Evolutionary conservation across 2,329 filamentous ascomycete genomes (phyloP).

Genomic region (Ophiocordyceps sinensis): DNA sequence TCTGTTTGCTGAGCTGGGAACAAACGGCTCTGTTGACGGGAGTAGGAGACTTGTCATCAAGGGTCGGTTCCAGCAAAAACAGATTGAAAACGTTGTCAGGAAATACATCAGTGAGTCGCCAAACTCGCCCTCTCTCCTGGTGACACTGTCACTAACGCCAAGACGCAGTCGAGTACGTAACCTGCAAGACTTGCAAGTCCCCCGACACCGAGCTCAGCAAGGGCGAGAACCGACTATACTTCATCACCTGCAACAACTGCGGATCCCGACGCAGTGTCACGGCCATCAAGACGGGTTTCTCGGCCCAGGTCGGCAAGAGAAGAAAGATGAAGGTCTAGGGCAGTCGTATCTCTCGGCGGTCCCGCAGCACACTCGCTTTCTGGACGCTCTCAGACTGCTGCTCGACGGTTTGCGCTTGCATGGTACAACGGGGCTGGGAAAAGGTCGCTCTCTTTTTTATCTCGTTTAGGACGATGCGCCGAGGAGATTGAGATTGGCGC

Average conservation of each 20-base stretch:
- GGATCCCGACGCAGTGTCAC: conserved; percentile 76
- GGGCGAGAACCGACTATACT: conserved; percentile 97
- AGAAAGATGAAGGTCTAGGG: conserved; percentile 73
- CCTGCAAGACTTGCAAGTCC: conserved; percentile 94
- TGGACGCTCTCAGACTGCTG: not conserved
- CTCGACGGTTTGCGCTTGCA: not conserved
- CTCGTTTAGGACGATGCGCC: not conserved
- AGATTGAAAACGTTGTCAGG: conserved; percentile 92
- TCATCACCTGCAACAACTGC: conserved; percentile 86
- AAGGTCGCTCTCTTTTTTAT: not conserved
- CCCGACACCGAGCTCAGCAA: conserved; percentile 95
- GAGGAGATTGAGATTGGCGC: conserved; percentile 1
- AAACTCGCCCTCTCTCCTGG: not conserved
- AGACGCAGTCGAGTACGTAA: conserved; percentile 74
- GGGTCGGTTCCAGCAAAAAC: conserved; percentile 99
- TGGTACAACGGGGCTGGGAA: not conserved
- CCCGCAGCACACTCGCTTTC: not conserved
- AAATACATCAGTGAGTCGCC: conserved; percentile 72
- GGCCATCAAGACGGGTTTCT: conserved; percentile 99
- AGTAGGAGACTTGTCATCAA: conserved; percentile 92
- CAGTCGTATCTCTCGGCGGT: not conserved
- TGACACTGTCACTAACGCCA: not conserved
- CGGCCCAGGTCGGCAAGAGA: conserved; percentile 96
- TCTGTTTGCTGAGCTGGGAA: conserved; percentile 95
- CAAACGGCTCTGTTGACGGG: conserved; percentile 87